A percentile compares a stretch with the other conserved stretches of the same genome.
These are phyloP conservation scores for Xylariaceae sp. DNA, from an alignment of 2,329 filamentous ascomycete genomes.

Conservation along the genomic window DNA sequence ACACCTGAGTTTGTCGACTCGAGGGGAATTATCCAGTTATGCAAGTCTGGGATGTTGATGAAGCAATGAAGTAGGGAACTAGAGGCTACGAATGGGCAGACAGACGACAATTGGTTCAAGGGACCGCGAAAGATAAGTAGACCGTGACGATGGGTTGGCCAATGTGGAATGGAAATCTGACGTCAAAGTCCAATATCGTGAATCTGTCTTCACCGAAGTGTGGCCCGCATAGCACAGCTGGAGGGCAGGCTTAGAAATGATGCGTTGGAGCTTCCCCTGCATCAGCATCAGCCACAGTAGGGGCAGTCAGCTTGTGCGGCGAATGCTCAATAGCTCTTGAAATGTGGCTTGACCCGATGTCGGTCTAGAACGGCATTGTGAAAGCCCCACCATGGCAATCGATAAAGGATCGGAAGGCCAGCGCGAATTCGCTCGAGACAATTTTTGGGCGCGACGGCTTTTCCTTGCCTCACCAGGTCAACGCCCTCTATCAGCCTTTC, in stretches of 20 bases:
- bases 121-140: too few species aligned
- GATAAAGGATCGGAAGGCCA: constrained; percentile 3
- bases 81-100: too few species aligned
- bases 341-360: too few species aligned
- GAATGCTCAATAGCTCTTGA: not conserved
- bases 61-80: too few species aligned
- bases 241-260: not conserved
- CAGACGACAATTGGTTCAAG: too few species aligned
- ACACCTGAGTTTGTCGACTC: too few species aligned
- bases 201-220: constrained; percentile 9
- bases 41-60: too few species aligned
- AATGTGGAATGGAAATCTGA: constrained; percentile 3
- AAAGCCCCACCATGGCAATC: constrained; percentile 5
- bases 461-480: constrained; percentile 3
- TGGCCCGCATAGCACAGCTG: constrained; percentile 4
- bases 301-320: too few species aligned
- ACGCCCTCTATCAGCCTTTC: constrained; percentile 1
- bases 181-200: not conserved
- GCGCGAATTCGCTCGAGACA: constrained; percentile 9
- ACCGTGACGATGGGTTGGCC: too few species aligned
- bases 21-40: too few species aligned
- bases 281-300: too few species aligned
- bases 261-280: constrained; percentile 5
- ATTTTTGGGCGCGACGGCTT: constrained; percentile 21
- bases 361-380: constrained; percentile 1